A percentile compares a stretch with the other conserved stretches of the same genome.
These are phyloP conservation scores for Cornus kousa DNA, from an alignment of 148 eudicot species.

Conservation along the genomic window DNA sequence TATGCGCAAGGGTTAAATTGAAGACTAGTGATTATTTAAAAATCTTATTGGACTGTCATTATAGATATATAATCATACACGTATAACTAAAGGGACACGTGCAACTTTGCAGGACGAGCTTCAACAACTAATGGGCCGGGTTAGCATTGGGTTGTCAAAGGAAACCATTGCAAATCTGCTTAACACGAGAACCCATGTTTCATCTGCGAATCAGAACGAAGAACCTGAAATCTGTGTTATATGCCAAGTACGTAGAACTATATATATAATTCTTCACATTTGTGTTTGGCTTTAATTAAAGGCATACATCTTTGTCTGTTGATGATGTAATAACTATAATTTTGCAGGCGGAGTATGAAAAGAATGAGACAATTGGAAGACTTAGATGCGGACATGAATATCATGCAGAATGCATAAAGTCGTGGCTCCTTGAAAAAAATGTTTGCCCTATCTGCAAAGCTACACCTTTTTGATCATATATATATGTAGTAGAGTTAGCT, in stretches of 20 bases:
- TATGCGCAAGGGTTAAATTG: background rate
- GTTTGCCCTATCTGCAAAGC: conserved; percentile 1
- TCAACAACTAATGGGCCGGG: background rate
- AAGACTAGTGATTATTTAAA: too few species aligned
- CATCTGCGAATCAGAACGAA: background rate
- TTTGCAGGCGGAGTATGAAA: background rate
- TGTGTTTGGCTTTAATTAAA: too few species aligned
- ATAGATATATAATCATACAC: background rate
- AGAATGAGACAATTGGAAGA: background rate
- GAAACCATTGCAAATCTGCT: background rate
- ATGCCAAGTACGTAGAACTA: background rate
- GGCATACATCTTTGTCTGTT: background rate
- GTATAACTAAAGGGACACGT: background rate
- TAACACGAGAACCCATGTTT: background rate
- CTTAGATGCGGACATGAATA: conserved; percentile 2
- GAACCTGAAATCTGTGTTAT: background rate
- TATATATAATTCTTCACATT: too few species aligned
- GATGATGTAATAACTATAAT: background rate
- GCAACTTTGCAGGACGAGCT: background rate
- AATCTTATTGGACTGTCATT: background rate
- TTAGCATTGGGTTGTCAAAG: background rate
- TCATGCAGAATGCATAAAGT: background rate
- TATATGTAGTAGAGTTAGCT: too few species aligned
- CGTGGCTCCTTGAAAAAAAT: background rate
- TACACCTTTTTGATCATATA: background rate